Conservation (phyloP, 23 red algal species). For the Pyropia yezoensis region DNA sequence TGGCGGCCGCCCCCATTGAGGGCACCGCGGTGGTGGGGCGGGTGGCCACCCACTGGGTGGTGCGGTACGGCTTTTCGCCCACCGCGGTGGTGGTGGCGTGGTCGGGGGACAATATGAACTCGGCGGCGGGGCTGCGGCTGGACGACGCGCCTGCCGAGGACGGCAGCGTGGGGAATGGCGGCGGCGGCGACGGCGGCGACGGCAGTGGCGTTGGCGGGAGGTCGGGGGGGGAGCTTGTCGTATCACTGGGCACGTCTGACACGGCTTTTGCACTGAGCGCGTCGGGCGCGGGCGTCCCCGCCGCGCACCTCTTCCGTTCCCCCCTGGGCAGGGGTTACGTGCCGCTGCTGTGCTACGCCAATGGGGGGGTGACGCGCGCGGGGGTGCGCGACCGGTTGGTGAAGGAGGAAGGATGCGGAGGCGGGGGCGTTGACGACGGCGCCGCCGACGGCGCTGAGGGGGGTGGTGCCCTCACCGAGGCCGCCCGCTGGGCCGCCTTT, state of each 20-base stretch:
- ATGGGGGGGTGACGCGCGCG: constrained; percentile 37
- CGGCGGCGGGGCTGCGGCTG: constrained; percentile 25
- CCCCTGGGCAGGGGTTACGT: constrained; percentile 24
- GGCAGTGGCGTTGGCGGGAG: neutral
- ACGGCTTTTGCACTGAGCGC: constrained; percentile 28
- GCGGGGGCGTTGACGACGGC: too few species aligned
- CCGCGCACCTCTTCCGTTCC: constrained; percentile 23
- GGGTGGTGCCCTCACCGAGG: neutral
- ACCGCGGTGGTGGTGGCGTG: constrained; percentile 8
- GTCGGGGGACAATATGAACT: constrained; percentile 46
- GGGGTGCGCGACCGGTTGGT: neutral
- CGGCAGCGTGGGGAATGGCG: too few species aligned
- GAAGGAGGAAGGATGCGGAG: too few species aligned
- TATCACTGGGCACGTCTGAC: constrained; percentile 53
- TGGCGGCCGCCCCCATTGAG: constrained; percentile 17
- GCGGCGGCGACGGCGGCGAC: too few species aligned
- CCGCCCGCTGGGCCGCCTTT: constrained; percentile 20
- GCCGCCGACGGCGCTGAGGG: too few species aligned
- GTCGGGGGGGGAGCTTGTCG: constrained; percentile 12
- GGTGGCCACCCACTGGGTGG: constrained; percentile 7
- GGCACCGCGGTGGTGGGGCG: neutral
- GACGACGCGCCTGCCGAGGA: too few species aligned
- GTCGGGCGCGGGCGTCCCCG: neutral
- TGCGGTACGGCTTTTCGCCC: constrained; percentile 25
- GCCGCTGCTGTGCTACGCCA: constrained; percentile 36